phyloP scores from a whole-genome alignment of 768 basidiomycete species.

The Suillus subluteus region DNA sequence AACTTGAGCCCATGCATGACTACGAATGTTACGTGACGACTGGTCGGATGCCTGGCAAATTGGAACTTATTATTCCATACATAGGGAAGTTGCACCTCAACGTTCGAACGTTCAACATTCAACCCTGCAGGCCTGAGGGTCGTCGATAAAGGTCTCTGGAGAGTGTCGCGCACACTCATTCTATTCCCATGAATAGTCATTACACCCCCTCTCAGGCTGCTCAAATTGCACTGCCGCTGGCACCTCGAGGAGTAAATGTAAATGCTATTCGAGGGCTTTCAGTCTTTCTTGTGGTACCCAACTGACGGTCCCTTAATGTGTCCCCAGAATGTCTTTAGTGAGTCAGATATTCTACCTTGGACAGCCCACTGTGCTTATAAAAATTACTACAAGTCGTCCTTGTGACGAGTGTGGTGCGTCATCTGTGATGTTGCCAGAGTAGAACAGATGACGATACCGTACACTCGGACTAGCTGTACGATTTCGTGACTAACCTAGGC shows the following conservation, averaged over 20 bases:
- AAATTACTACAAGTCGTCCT: neutral
- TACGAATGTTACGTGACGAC: neutral
- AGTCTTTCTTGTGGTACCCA: neutral
- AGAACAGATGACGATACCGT: neutral
- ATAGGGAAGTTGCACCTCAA: neutral
- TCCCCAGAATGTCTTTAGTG: neutral
- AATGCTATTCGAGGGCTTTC: neutral
- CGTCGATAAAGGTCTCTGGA: too few relatives aligned
- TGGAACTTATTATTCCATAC: neutral
- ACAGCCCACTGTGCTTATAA: neutral
- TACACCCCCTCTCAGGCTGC: neutral
- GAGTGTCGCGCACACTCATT: neutral
- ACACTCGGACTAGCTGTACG: neutral
- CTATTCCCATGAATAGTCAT: neutral
- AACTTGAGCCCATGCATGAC: neutral
- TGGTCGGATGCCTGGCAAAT: neutral
- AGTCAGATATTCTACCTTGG: neutral
- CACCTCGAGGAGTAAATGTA: neutral
- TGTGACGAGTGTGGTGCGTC: neutral
- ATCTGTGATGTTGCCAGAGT: neutral
- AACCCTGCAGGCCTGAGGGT: too few relatives aligned
- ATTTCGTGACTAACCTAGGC: slow-evolving; percentile 2
- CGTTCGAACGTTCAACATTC: too few relatives aligned
- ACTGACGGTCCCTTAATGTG: neutral
- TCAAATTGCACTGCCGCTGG: neutral